Base-by-base conservation (phyloP, 306 rosid species). In the Cucurbita pepo region DNA sequence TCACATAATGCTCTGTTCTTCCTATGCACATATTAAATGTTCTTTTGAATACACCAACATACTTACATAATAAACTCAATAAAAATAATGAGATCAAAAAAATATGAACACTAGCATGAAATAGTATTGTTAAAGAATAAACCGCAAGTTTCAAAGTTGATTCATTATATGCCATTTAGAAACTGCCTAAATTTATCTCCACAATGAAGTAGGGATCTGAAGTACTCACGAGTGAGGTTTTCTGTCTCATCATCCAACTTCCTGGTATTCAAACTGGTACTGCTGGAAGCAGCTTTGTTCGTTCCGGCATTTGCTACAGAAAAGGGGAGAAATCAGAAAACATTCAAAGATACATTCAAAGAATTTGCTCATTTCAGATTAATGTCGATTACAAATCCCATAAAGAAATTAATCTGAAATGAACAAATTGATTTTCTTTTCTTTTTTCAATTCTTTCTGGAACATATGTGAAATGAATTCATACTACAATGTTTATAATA, bases 191-290 rank as follows among this genome's bases (percentile, higher is more conserved):
- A 63, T 47, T 44, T 47, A 30, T 22, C 43, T 13, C 10, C 41
- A 63, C 1, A 40, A 40, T 3, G 70, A 7, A 40, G 41, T 16
- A 16, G 50, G 50, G 50, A 38, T n/a, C 22, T 61, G 37, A 40
- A 16, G 25, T 18, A 85, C 96, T 86, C 69, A 91, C 97, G 95
- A 70, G 92, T 61, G 58, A 91, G 90, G 72, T 67, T 88, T 79
- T 91, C 97, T 0, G 96, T 86, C 82, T 91, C 96, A 2, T 91
- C 96, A 75, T 91, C 97, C 11, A 91, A 82, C 86, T 88, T 89
- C 89, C 93, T 88, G 21, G 97, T 89, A 79, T 91, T 91, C 79
- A 91, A 69, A 37, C 94, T 74, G 18, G 97, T 91, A 81, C 94
- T 78, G 80, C 96, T 88, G 7, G 91, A 85, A 9, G 97, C 97